These are phyloP conservation scores for Penstemon davidsonii DNA, from an alignment of 257 asterid species.

Conservation along the genomic window DNA sequence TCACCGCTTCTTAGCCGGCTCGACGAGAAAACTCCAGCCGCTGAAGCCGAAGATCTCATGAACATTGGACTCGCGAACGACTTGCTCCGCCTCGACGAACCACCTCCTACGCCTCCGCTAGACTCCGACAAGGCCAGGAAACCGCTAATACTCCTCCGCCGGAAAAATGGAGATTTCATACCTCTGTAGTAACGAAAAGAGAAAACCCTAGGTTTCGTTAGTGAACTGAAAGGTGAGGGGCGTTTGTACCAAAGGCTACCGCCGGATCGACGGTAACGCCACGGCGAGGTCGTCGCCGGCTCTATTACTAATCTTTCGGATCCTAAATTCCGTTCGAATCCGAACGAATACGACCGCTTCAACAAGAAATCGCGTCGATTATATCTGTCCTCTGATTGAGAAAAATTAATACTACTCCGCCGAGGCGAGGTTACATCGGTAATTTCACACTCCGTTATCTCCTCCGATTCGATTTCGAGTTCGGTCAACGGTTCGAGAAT, in stretches of 20 bases:
- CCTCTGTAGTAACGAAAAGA: conserved; percentile 86
- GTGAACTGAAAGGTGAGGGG: conserved; percentile 77
- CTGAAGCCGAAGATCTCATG: conserved; percentile 51
- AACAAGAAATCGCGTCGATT: conserved; percentile 70
- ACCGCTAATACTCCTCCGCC: conserved; percentile 72
- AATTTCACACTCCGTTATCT: conserved; percentile 42
- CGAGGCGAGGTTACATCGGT: conserved; percentile 58
- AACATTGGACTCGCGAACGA: conserved; percentile 96
- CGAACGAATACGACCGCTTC: conserved; percentile 90
- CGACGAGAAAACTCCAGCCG: conserved; percentile 57
- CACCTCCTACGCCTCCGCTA: conserved; percentile 65
- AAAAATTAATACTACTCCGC: conserved; percentile 28
- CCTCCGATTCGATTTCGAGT: conserved; percentile 49
- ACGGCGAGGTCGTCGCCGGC: conserved; percentile 82
- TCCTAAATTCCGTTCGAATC: conserved; percentile 83
- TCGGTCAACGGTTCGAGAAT: conserved; percentile 59
- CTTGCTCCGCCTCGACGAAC: conserved; percentile 74
- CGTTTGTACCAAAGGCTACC: conserved; percentile 82
- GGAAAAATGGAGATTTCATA: conserved; percentile 86
- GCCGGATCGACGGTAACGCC: conserved; percentile 72
- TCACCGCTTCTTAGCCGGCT: conserved; percentile 96
- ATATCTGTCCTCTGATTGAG: conserved; percentile 63
- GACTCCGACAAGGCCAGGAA: conserved; percentile 76
- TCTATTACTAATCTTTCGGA: conserved; percentile 74
- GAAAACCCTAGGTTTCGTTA: conserved; percentile 70